Evolutionary conservation across 139 green algal species (phyloP).

Genomic region (Auxenochlorella pyrenoidosa): DNA sequence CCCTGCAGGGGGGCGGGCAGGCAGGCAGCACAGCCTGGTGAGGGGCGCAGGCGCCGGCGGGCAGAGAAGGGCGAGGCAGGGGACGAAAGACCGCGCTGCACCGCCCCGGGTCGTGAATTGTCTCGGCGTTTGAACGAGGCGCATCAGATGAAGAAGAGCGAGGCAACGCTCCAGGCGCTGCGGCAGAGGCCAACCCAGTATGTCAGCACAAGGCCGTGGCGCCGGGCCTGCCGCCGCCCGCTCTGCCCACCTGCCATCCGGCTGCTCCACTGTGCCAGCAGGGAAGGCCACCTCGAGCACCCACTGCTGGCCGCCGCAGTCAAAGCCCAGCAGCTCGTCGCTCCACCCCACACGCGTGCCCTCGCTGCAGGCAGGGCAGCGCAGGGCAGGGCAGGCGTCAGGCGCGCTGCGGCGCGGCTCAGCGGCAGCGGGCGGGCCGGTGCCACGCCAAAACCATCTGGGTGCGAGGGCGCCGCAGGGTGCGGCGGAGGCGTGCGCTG

Average conservation of each 20-base stretch:
- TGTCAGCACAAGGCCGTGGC: too few species aligned
- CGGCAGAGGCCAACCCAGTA: too few species aligned
- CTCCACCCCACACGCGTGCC: slow-evolving; percentile 78
- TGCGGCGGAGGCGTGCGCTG: too few species aligned
- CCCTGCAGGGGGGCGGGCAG: background rate
- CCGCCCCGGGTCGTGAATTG: too few species aligned
- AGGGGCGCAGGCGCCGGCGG: too few species aligned
- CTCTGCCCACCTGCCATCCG: slow-evolving; percentile 16
- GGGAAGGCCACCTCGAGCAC: slow-evolving; percentile 92
- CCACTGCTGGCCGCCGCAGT: slow-evolving; percentile 98
- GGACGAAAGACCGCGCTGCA: background rate
- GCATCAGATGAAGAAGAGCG: too few species aligned
- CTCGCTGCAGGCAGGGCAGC: background rate
- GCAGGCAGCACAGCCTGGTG: background rate
- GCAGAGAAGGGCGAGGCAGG: background rate
- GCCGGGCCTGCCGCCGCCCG: too few species aligned
- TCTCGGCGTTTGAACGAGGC: too few species aligned
- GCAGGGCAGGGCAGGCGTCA: background rate
- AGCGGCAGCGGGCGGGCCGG: background rate
- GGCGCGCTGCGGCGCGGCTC: background rate
- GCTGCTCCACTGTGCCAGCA: slow-evolving; percentile 50
- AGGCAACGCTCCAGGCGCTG: too few species aligned
- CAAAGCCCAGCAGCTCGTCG: slow-evolving; percentile 97
- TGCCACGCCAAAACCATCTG: too few species aligned
- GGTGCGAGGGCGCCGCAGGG: too few species aligned